Evolutionary conservation across 2,329 filamentous ascomycete genomes (phyloP).

Genomic region (Apiospora pterosperma): DNA sequence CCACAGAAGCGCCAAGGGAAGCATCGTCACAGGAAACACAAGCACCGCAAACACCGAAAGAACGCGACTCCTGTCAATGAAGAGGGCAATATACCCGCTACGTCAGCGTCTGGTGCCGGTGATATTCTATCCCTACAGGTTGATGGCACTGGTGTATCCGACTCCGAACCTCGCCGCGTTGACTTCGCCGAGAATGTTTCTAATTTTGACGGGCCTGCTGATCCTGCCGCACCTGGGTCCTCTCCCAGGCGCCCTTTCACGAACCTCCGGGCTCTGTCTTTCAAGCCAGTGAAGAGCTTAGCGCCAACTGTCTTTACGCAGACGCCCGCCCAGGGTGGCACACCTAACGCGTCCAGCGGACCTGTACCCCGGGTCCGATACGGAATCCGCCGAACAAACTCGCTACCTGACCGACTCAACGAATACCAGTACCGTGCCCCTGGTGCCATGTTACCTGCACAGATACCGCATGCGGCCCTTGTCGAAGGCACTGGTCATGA

Average conservation of each 20-base stretch:
- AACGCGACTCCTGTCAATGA: constrained; percentile 14
- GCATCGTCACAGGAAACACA: constrained; percentile 40
- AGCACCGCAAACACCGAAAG: constrained; percentile 32
- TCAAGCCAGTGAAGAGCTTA: constrained; percentile 62
- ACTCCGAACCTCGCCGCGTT: constrained; percentile 50
- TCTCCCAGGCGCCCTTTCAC: constrained; percentile 45
- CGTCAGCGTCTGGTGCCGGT: not conserved
- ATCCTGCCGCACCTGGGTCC: constrained; percentile 17
- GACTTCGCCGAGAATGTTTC: constrained; percentile 46
- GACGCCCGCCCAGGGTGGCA: constrained; percentile 27
- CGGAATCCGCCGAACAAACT: constrained; percentile 70
- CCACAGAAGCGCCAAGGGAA: constrained; percentile 26
- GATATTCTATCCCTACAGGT: constrained; percentile 6
- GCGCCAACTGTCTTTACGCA: constrained; percentile 68
- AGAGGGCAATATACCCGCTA: constrained; percentile 13
- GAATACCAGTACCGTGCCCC: constrained; percentile 41
- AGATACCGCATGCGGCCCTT: constrained; percentile 37
- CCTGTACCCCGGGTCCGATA: constrained; percentile 56
- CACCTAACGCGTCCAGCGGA: constrained; percentile 32
- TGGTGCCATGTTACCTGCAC: constrained; percentile 46
- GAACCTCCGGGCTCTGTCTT: constrained; percentile 55
- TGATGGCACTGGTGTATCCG: not conserved
- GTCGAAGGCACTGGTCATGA: constrained; percentile 22
- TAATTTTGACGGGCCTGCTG: constrained; percentile 24
- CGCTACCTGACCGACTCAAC: constrained; percentile 67